phyloP scores from a whole-genome alignment of 1,284 basidiomycete genomes.

The Ceratorhiza oryzae-sativae region DNA sequence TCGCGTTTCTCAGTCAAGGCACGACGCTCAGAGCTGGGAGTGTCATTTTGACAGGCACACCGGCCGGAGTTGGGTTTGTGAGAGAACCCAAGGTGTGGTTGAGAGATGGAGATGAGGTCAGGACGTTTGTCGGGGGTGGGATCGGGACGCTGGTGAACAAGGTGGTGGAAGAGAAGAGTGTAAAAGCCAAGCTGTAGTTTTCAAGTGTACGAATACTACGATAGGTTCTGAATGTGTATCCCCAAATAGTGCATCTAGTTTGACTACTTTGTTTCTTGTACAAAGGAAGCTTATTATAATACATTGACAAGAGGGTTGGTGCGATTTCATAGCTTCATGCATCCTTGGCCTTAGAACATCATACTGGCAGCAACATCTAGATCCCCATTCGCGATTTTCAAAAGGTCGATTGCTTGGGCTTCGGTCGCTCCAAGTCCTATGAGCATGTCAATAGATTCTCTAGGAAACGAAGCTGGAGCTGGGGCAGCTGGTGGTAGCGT shows the following conservation, averaged over 20 bases:
- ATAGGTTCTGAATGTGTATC: not conserved
- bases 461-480: constrained; percentile 57
- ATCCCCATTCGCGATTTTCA: constrained; percentile 85
- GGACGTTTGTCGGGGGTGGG: constrained; percentile 67
- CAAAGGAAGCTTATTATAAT: not conserved
- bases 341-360: constrained; percentile 62
- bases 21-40: constrained; percentile 85
- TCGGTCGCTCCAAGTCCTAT: constrained; percentile 78
- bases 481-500: not conserved
- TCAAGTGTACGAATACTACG: not conserved
- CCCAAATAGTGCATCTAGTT: not conserved
- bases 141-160: constrained; percentile 78
- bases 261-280: not conserved
- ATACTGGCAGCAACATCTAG: constrained; percentile 88
- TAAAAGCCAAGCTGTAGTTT: constrained; percentile 31
- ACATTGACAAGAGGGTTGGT: not conserved
- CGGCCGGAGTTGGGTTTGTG: constrained; percentile 76
- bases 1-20: constrained; percentile 83
- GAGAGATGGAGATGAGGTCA: constrained; percentile 76
- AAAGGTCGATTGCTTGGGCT: constrained; percentile 75
- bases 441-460: constrained; percentile 62
- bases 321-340: not conserved
- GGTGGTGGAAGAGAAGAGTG: constrained; percentile 67
- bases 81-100: constrained; percentile 73
- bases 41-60: constrained; percentile 81